Base-by-base conservation (phyloP, 2,329 filamentous ascomycete genomes). In the Cercospora sp. region DNA sequence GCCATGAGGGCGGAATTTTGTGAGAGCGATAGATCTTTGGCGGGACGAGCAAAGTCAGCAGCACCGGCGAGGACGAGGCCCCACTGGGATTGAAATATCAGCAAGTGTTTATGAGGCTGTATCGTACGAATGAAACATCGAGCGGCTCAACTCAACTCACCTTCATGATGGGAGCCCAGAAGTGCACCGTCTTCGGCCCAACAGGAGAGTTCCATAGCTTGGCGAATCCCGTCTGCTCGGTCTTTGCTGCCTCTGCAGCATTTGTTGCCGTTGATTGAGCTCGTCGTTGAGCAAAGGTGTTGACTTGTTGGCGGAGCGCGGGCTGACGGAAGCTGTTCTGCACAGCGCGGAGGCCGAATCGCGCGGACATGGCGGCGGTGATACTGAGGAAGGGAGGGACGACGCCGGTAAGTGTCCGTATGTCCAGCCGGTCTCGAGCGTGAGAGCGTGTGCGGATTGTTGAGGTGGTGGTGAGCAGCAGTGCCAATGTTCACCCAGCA, bases 141-240 rank as follows among this genome's bases (percentile, higher is more conserved):
- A 20, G 36, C 58, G 16, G 40, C 20, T 48, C 42, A 48, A 36
- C 28, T 28, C 16, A 45, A 63, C 28, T 64, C n/a, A 89, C 87
- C 85, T 89, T 97, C 93, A 97, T 97, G 73, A 97, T 90, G 67
- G 94, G 94, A 55, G 94, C 94, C 94, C 95, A 99, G 84, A 99
- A 99, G 82, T 99, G 95, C 76, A 99, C 95, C 70, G 95, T 99
- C 90, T 86, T 83, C 63, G 82, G 82, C 7, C 84, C 84, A 66
- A 86, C 79, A 36, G 80, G 79, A 64, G 80, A 81, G 75, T 84
- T 81, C 81, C 79, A 82, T 85, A 96, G 88, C 81, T 89, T 89
- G 84, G 90, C 89, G 80, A 95, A 89, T 63, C 80, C 80, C 72
- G 79, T 83, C 62, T 75, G 68, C 53, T 69, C 62, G 51, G 48